A percentile compares a stretch with the other conserved stretches of the same genome.
phyloP scores from a whole-genome alignment of 1,284 basidiomycete genomes.

The Cutaneotrichosporon dermatis region DNA sequence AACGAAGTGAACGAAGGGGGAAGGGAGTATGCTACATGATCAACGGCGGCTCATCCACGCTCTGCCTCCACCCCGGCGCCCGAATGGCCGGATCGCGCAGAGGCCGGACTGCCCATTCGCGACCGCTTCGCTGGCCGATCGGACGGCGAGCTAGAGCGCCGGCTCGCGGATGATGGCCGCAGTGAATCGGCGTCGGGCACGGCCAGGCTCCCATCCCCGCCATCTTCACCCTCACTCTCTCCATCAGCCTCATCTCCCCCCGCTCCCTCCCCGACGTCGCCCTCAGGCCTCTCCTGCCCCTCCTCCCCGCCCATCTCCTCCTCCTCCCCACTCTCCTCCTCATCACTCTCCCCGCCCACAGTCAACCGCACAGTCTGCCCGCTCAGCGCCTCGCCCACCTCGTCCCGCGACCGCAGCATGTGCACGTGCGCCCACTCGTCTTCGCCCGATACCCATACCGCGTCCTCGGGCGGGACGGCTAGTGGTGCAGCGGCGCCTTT shows the following conservation, averaged over 20 bases:
- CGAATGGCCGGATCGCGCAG: not conserved
- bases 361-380: not conserved
- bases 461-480: constrained; percentile 13
- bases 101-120: constrained; percentile 7
- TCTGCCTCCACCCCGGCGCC: no score
- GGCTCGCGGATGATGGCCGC: not conserved
- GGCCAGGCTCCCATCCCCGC: not conserved
- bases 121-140: constrained; percentile 12
- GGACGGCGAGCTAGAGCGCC: not conserved
- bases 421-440: constrained; percentile 11
- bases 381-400: not conserved
- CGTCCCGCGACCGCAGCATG: constrained; percentile 7
- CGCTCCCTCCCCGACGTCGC: no score
- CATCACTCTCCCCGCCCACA: not conserved
- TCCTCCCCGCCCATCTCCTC: no score
- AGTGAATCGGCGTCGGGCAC: not conserved
- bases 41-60: no score
- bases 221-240: not conserved
- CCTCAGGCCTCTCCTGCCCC: no score
- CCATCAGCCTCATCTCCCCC: no score
- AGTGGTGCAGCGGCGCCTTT: not conserved
- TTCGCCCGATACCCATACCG: constrained; percentile 13
- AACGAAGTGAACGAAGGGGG: no score
- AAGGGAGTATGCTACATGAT: no score
- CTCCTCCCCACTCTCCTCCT: no score